Base-by-base conservation (phyloP, 768 basidiomycete genomes). In the Plicaturopsis crispa region DNA sequence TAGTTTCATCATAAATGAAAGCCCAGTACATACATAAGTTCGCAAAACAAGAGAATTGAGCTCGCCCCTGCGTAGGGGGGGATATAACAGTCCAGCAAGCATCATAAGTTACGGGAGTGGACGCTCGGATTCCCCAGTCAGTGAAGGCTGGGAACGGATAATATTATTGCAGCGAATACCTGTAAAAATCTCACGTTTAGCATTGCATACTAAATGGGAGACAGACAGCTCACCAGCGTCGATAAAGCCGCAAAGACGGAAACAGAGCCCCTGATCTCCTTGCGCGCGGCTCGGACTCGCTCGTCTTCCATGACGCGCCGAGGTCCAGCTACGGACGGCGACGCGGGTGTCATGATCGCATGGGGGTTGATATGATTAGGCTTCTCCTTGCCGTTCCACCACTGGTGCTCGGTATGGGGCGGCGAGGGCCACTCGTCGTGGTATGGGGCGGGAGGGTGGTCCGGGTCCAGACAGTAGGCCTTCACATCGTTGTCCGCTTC, bases 301-400 rank as follows among this genome's bases (percentile, higher is more conserved):
- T 59, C 62, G 38, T 68, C 66, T 31, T 55, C 48, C 26, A 67
- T 57, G 24, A 60, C 56, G 24, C 50, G 49, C 45, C 64, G 62
- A 5, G 64, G 64, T n/a, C 66, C 66, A 66, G 44, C 11, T 58
- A 56, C 7, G 62, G 57, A 6, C 59, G 54, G 24, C 10, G 16
- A 12, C 4, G 18, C 18, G 40, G 28, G 26, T 32, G 21, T 8
- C 14, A 8, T 28, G 26, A 8, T 28, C 26, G 8, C 14, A 28
- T 14, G 26, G 8, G 10, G 26, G 8, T 14, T 28, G 26, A 8
- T 8, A 28, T n/a, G n/a, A n/a, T n/a, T n/a, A n/a, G n/a, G n/a
- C n/a, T n/a, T n/a, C n/a, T n/a, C n/a, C n/a, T n/a, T n/a, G n/a
- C n/a, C n/a, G n/a, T n/a, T n/a, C n/a, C n/a, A n/a, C n/a, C n/a